phyloP scores from a whole-genome alignment of 805 yeast genomes.

The Candida tammaniensis region DNA sequence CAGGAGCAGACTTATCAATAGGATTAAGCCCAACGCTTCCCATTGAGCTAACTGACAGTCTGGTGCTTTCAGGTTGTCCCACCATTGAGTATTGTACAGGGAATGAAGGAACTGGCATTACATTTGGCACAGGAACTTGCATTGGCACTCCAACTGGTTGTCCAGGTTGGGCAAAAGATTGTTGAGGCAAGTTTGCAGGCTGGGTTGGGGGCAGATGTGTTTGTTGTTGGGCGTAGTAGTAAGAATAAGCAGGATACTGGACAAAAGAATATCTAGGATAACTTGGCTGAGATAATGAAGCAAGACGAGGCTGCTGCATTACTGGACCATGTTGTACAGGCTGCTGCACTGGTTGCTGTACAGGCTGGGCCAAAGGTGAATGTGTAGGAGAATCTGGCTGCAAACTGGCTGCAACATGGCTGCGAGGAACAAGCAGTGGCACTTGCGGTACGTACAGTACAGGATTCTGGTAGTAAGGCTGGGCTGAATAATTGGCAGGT shows the following conservation, averaged over 20 bases:
- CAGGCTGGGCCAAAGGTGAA: not conserved
- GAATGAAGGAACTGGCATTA: not conserved
- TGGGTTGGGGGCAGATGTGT: not conserved
- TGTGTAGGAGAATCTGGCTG: slow-evolving; percentile 6
- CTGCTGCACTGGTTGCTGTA: not conserved
- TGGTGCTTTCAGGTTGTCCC: not conserved
- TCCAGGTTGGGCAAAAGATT: no score
- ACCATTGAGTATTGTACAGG: not conserved
- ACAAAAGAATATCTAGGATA: slow-evolving; percentile 2
- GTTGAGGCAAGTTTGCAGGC: no score
- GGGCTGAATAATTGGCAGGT: not conserved
- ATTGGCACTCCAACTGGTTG: no score
- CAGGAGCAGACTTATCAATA: no score
- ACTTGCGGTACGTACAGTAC: slow-evolving; percentile 4
- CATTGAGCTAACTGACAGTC: not conserved
- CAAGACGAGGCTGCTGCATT: no score
- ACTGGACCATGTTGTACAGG: not conserved
- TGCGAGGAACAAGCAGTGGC: slow-evolving; percentile 1
- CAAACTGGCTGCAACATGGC: no score
- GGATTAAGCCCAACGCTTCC: no score
- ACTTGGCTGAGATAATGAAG: no score
- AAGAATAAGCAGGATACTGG: slow-evolving; percentile 3
- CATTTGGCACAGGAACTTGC: no score
- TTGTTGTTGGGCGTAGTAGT: slow-evolving; percentile 1
- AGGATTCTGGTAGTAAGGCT: not conserved